Base-by-base conservation (phyloP, 768 basidiomycete genomes). In the Cystofilobasidium capitatum region DNA sequence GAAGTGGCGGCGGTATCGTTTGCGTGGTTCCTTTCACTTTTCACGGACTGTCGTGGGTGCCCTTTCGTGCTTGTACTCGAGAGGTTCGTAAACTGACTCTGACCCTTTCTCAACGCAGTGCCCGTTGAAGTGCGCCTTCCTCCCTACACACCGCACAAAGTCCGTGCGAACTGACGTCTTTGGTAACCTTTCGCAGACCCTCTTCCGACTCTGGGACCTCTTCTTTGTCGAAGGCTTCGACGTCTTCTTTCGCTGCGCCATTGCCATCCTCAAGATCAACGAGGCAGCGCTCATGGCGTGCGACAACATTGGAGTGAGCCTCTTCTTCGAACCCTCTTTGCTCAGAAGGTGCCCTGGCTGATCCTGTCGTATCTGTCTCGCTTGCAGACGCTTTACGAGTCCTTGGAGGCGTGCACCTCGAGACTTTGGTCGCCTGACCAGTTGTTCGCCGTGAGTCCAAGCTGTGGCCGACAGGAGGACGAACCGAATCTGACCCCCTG, bases 21-120 rank as follows among this genome's bases (percentile, higher is more conserved):
- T 80, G 94, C 92, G 16, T 99, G 96, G 96, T 96, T 97, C 78
- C 79, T 99, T 31, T 92, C 91, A 3, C 80, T 99, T 26, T 98
- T 98, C 74, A 96, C 93, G 0, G 92, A 96, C 72, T 94, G 93
- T 74, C 79, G 66, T 68, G 12, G 26, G 12, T 40, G 24, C 35
- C 5, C 24, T 24, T 16, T 14, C 2, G 37, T 6, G 37, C 42
- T 8, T 40, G 36, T 17, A 44, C 26, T 12, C 35, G 14, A 2
- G 22, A 59, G n/a, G n/a, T n/a, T n/a, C n/a, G n/a, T 33, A 22
- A 20, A 59, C 58, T 49, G 22, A 49, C 9, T 8, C 47, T 16
- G 20, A 3, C 0, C 39, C 12, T 37, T 26, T n/a, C 9, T 36
- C 26, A 37, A 33, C 22, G 16, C 58, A 67, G 66, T 97, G 10